Conservation (phyloP, 176 grass and related monocot genomes). For the Zoysia pacifica region DNA sequence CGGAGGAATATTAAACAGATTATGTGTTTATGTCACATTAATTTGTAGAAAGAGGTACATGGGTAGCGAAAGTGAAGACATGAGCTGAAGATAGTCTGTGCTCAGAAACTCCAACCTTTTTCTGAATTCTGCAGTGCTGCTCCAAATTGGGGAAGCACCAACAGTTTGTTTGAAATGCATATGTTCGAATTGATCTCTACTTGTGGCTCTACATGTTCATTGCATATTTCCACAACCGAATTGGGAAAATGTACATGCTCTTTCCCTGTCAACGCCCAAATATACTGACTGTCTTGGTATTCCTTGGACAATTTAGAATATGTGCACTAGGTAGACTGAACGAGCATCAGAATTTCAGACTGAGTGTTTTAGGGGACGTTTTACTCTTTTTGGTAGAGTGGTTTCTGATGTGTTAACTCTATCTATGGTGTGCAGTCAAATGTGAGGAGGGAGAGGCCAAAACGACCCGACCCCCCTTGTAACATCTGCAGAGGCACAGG, state of each 20-base stretch:
- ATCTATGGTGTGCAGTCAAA: slow-evolving; percentile 61
- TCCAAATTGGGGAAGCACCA: slow-evolving; percentile 5
- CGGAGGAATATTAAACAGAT: background rate
- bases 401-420: slow-evolving; percentile 15
- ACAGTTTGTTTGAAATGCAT: background rate
- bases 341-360: background rate
- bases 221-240: background rate
- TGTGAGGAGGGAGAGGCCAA: slow-evolving; percentile 62
- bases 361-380: background rate
- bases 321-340: slow-evolving; percentile 2
- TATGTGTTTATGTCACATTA: background rate
- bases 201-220: background rate
- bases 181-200: slow-evolving; percentile 2
- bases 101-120: background rate
- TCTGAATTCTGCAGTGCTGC: background rate
- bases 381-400: background rate
- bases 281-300: background rate
- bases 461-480: slow-evolving; percentile 57
- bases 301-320: slow-evolving; percentile 7
- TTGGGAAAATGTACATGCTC: background rate
- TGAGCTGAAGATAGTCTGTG: too few species aligned
- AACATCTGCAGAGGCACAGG: slow-evolving; percentile 62
- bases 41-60: background rate
- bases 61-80: background rate
- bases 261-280: background rate